These are phyloP conservation scores for Oryza glumipatula DNA, from an alignment of 176 grass and related monocot genomes.

Conservation along the genomic window DNA sequence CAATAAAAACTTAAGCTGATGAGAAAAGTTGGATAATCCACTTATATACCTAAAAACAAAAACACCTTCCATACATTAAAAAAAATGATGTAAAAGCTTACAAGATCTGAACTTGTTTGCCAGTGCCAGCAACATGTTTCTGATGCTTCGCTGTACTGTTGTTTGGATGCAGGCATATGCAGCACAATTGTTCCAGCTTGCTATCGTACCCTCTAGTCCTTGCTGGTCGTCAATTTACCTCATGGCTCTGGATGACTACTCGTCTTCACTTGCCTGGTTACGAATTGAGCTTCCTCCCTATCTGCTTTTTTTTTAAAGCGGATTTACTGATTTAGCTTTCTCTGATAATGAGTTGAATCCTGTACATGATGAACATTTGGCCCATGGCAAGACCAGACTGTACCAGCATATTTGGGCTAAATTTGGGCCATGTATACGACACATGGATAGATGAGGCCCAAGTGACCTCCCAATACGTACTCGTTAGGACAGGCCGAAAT, in stretches of 20 bases:
- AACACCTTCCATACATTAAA: too few relatives aligned
- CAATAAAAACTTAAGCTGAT: not conserved
- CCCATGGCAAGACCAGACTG: not conserved
- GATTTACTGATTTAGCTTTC: too few relatives aligned
- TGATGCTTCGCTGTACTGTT: not conserved
- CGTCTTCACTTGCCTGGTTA: too few relatives aligned
- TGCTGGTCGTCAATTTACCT: not conserved
- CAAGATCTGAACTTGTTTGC: too few relatives aligned
- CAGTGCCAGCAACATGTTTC: not conserved
- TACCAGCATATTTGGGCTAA: not conserved
- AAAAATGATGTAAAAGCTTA: too few relatives aligned
- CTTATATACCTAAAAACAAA: too few relatives aligned
- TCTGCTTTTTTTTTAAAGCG: too few relatives aligned
- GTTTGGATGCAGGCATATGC: not conserved
- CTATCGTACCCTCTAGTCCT: not conserved
- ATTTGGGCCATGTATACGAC: not conserved
- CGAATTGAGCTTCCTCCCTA: too few relatives aligned
- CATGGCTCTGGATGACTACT: not conserved
- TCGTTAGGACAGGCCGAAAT: too few relatives aligned
- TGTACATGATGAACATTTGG: not conserved
- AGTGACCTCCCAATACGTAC: too few relatives aligned
- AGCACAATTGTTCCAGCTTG: slow-evolving; percentile 19
- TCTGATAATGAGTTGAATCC: too few relatives aligned
- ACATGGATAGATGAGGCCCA: not conserved
- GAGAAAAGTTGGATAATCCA: not conserved